These are phyloP conservation scores for Colletotrichum musicola DNA, from an alignment of 2,329 filamentous ascomycete genomes.

Conservation along the genomic window DNA sequence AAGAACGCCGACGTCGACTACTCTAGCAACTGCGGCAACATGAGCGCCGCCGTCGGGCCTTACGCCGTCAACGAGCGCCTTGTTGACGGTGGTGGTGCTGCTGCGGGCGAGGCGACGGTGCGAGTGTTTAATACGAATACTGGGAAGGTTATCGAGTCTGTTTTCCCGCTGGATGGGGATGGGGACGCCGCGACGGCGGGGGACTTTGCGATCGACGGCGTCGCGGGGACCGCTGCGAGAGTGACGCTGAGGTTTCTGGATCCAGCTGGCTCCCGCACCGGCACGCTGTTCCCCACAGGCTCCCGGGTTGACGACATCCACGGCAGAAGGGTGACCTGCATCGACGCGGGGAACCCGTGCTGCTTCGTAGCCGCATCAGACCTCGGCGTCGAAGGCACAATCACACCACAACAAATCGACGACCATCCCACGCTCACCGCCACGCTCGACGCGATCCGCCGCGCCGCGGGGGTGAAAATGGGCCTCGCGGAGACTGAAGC, in stretches of 20 bases:
- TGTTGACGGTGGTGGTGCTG: constrained; percentile 42
- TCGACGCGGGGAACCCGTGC: constrained; percentile 75
- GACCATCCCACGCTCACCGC: constrained; percentile 55
- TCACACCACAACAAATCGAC: constrained; percentile 68
- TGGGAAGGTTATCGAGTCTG: constrained; percentile 70
- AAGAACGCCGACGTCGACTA: constrained; percentile 71
- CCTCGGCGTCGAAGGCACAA: constrained; percentile 61
- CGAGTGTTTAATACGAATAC: constrained; percentile 81
- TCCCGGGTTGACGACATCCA: constrained; percentile 64
- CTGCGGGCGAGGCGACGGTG: constrained; percentile 56
- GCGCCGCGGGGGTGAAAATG: constrained; percentile 70
- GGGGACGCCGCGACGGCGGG: constrained; percentile 63
- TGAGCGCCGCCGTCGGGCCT: constrained; percentile 76
- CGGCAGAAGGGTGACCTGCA: constrained; percentile 64
- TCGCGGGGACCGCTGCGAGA: constrained; percentile 67
- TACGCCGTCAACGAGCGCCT: constrained; percentile 70
- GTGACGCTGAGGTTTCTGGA: constrained; percentile 72
- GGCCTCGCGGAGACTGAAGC: constrained; percentile 60
- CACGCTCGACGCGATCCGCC: constrained; percentile 68
- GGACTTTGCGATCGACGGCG: constrained; percentile 73
- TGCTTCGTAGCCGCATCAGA: constrained; percentile 70
- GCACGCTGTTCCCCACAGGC: constrained; percentile 71
- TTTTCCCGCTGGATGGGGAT: constrained; percentile 62
- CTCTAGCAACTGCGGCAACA: constrained; percentile 82
- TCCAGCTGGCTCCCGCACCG: constrained; percentile 74